Percentiles rank a stretch among this genome's conserved stretches.
Conservation (phyloP, 495 filamentous ascomycete species). For the Lentithecium fluviatile region DNA sequence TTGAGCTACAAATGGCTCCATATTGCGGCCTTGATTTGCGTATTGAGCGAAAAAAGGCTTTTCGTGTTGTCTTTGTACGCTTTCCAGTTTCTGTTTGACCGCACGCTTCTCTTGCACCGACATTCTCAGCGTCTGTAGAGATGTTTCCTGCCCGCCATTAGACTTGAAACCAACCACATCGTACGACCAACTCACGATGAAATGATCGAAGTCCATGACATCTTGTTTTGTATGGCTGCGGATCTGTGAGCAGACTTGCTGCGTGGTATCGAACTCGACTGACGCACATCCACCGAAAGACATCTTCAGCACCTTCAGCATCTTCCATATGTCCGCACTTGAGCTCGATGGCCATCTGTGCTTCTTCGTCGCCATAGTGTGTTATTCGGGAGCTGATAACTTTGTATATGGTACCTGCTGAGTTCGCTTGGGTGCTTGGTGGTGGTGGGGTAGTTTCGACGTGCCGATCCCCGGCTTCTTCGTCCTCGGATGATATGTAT, state of each 20-base stretch:
- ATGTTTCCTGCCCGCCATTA: neutral
- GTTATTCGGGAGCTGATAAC: neutral
- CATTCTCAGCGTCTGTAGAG: neutral
- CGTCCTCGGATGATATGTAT: neutral
- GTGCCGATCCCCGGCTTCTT: neutral
- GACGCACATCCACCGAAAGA: neutral
- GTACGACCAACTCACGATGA: neutral
- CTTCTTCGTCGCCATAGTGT: neutral
- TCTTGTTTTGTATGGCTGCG: neutral
- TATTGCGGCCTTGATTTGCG: neutral
- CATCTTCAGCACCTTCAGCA: neutral
- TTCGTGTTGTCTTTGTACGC: neutral
- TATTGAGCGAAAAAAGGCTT: neutral
- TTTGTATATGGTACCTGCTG: neutral
- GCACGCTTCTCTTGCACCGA: neutral
- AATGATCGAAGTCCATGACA: slow-evolving; percentile 7
- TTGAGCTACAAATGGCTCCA: neutral
- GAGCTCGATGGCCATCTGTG: neutral
- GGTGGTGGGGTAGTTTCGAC: neutral
- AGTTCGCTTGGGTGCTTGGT: neutral
- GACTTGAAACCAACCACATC: no score
- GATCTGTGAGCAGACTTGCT: neutral
- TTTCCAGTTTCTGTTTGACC: neutral
- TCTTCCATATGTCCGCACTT: neutral
- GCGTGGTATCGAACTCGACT: neutral